Percentiles rank a stretch among this genome's conserved stretches.
These are phyloP conservation scores for Clitoria ternatea DNA, from an alignment of 306 rosid species.

Conservation along the genomic window DNA sequence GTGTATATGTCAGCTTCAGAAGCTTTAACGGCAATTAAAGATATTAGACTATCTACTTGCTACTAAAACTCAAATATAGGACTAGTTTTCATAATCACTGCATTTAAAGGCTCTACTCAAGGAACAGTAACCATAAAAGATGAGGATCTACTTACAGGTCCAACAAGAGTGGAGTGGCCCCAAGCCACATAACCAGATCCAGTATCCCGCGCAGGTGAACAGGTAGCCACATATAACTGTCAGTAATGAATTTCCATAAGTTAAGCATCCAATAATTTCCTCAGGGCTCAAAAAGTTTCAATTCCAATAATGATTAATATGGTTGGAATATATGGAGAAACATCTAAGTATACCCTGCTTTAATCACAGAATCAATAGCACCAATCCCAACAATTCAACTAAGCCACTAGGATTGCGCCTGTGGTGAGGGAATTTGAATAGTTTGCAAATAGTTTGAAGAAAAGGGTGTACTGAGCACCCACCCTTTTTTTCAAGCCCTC, in stretches of 20 bases:
- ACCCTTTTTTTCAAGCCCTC: background rate
- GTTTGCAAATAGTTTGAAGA: no score
- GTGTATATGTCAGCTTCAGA: background rate
- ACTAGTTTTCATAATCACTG: background rate
- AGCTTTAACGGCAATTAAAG: conserved; percentile 12
- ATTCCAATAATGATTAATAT: background rate
- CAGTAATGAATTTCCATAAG: conserved; percentile 2
- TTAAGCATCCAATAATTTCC: conserved; percentile 15
- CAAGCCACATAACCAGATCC: conserved; percentile 89
- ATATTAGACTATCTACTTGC: background rate
- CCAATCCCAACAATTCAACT: no score
- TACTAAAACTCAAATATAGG: background rate
- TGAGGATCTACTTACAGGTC: conserved; percentile 82
- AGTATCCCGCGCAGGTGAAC: conserved; percentile 93
- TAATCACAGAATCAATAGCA: conserved; percentile 13
- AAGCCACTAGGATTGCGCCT: no score
- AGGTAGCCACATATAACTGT: conserved; percentile 92
- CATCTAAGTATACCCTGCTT: background rate
- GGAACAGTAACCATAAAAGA: conserved; percentile 1
- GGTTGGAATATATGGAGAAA: background rate
- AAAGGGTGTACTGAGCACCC: no score
- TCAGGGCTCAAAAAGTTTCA: conserved; percentile 1
- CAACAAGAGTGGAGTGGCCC: conserved; percentile 98
- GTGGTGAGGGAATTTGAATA: no score
- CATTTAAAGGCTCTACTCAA: conserved; percentile 7